phyloP scores from a whole-genome alignment of 2,329 filamentous ascomycete species.

The Ceratocystis cubensis region DNA sequence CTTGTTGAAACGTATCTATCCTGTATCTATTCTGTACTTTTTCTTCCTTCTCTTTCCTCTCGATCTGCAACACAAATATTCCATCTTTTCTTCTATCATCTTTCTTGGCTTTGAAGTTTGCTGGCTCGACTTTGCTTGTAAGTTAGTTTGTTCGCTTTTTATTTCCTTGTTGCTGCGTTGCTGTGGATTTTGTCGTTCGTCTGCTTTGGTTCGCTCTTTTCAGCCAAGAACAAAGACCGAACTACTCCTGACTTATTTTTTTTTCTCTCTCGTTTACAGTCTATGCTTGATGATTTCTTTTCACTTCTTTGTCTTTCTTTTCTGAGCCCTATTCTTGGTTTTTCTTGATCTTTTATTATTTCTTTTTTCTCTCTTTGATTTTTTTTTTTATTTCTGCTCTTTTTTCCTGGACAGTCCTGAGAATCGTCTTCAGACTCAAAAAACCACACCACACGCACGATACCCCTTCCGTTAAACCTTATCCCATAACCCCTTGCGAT shows the following conservation, averaged over 20 bases:
- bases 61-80: not conserved
- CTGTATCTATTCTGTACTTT: not conserved
- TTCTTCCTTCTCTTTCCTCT: not conserved
- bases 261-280: conserved; percentile 1
- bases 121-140: conserved; percentile 2
- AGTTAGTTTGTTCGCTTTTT: conserved; percentile 6
- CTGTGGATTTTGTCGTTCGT: not conserved
- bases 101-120: not conserved
- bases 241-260: conserved; percentile 5
- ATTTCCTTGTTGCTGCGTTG: conserved; percentile 6
- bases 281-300: conserved; percentile 7
- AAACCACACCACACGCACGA: conserved; percentile 1
- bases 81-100: not conserved
- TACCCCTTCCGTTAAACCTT: conserved; percentile 6
- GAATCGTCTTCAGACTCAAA: not conserved
- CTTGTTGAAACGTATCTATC: not conserved
- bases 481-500: not conserved
- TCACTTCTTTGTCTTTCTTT: conserved; percentile 7
- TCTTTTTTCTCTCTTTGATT: not conserved
- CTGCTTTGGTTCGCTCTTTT: not conserved
- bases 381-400: not conserved
- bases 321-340: not conserved
- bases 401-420: not conserved
- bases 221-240: not conserved
- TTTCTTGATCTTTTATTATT: not conserved